Base-by-base conservation (phyloP, 371 early-diverging fungal species). In the Coemansia sp. region DNA sequence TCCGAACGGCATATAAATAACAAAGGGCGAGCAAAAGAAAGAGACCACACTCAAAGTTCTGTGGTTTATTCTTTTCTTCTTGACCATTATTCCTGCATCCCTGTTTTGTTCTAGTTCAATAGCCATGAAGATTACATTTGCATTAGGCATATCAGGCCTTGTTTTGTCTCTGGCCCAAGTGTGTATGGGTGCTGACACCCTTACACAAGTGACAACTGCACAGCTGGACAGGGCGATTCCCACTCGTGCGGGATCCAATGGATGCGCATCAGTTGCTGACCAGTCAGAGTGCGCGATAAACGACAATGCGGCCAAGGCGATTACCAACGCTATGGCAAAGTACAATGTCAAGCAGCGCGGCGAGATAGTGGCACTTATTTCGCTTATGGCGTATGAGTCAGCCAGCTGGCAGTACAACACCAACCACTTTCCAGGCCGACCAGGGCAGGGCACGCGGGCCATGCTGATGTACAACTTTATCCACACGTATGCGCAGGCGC, bases 391-490 rank as follows among this genome's bases (percentile, higher is more conserved):
- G 0, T 71, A 51, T 44, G 79, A 79, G 52, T 79, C 79, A 8
- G 55, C 25, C 23, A 56, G 50, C 40, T 79, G 74, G 75, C 59
- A 67, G 47, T 79, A 79, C 79, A 79, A 79, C 59, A 62, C 51
- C 51, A 79, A 79, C 57, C 68, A 75, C 58, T 71, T 44, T 14
- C 79, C 79, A 1, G 79, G 79, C 1, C 54, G 71, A 3, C 53
- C 79, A 1, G 79, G 79, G 0, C 79, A 79, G 26, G 79, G 79
- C 7, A 79, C 79, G 0, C 67, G 71, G 5, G 74, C 75, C 12
- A 79, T 79, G 79, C 68, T 69, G 11, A 77, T 77, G 78, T 77
- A 65, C 58, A 65, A 63, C 37, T 79, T 64, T 48, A 44, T 79
- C 11, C 30, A 64, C 18, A 28, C 64, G 14, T 79, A 79, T 33